Percentiles rank a stretch among this genome's conserved stretches.
phyloP scores from a whole-genome alignment of 495 filamentous ascomycete species.

The Pyrenula aspistea region DNA sequence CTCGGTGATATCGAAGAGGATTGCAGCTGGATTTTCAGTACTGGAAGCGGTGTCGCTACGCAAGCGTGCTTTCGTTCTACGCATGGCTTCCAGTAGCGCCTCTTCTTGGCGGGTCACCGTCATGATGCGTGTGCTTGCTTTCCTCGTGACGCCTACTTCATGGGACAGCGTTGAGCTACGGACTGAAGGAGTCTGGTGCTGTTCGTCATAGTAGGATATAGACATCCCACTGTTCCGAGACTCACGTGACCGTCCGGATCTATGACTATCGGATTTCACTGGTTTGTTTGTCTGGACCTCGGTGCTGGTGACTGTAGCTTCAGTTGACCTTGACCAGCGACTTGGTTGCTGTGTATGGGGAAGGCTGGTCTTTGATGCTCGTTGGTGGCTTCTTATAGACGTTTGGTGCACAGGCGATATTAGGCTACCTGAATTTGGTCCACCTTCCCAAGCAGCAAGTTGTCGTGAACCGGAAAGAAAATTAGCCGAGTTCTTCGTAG shows the following conservation, averaged over 20 bases:
- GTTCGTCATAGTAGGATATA: background rate
- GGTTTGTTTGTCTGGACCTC: background rate
- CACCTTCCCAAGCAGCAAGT: background rate
- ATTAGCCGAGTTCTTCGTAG: background rate
- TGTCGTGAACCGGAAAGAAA: background rate
- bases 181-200: background rate
- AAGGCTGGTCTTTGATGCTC: background rate
- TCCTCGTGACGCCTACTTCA: background rate
- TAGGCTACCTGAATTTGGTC: background rate
- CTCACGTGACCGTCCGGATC: background rate
- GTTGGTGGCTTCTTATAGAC: background rate
- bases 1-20: conserved; percentile 26
- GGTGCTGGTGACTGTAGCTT: background rate
- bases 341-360: background rate
- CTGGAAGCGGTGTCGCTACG: conserved; percentile 26
- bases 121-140: conserved; percentile 53
- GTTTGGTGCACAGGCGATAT: background rate
- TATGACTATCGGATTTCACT: background rate
- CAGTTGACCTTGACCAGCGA: background rate
- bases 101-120: conserved; percentile 80
- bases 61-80: conserved; percentile 52
- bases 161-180: background rate
- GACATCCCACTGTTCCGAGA: background rate
- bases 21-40: conserved; percentile 30
- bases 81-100: conserved; percentile 68